Conservation (phyloP, 2,329 filamentous ascomycete species). For the Chrysoporthe austroafricana region DNA sequence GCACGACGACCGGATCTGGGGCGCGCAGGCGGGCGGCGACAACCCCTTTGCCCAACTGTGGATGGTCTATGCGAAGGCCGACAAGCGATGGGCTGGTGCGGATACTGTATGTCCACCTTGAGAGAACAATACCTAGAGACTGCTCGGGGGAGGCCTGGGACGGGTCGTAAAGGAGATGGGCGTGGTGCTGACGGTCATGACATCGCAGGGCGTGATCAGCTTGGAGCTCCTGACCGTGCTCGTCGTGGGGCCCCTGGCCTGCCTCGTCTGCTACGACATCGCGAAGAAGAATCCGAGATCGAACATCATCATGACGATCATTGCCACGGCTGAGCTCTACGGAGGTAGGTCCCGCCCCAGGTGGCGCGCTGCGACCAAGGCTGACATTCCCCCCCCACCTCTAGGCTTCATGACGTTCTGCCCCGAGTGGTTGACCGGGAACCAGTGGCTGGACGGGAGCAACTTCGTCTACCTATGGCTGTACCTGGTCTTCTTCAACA, state of each 20-base stretch:
- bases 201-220: slow-evolving; percentile 59
- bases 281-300: slow-evolving; percentile 56
- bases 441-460: slow-evolving; percentile 63
- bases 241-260: slow-evolving; percentile 62
- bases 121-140: neutral
- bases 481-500: slow-evolving; percentile 71
- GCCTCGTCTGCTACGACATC: slow-evolving; percentile 64
- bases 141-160: neutral
- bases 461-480: slow-evolving; percentile 73
- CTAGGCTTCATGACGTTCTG: slow-evolving; percentile 72
- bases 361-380: neutral
- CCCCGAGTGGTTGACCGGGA: slow-evolving; percentile 69
- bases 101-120: slow-evolving; percentile 52
- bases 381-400: neutral
- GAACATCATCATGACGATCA: slow-evolving; percentile 65
- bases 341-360: slow-evolving; percentile 49
- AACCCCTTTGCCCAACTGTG: slow-evolving; percentile 63
- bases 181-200: slow-evolving; percentile 7
- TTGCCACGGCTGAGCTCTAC: slow-evolving; percentile 69
- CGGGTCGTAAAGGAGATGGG: neutral
- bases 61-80: slow-evolving; percentile 71
- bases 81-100: slow-evolving; percentile 65
- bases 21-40: slow-evolving; percentile 58
- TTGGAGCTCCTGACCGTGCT: slow-evolving; percentile 69
- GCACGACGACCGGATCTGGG: slow-evolving; percentile 54